These are phyloP conservation scores for Tagetes patula DNA, from an alignment of 129 eudicot genomes.

Conservation along the genomic window DNA sequence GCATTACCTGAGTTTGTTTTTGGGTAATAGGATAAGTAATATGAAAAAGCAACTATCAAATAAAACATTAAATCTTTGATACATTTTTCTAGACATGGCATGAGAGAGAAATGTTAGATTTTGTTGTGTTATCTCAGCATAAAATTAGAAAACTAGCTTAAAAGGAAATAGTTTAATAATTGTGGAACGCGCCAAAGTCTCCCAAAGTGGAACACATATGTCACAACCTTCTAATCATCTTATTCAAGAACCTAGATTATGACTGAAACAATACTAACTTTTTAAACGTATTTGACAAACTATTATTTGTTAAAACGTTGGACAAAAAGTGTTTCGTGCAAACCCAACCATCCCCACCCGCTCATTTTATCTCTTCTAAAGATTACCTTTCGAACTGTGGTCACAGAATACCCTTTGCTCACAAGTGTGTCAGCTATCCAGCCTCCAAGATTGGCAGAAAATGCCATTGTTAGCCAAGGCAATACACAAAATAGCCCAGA, in stretches of 20 bases:
- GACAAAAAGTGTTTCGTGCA: background rate
- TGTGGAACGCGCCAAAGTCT: background rate
- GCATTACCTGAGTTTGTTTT: constrained; percentile 67
- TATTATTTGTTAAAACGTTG: background rate
- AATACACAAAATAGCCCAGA: constrained; percentile 83
- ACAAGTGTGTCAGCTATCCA: constrained; percentile 97
- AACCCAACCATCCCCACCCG: background rate
- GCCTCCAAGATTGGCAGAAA: constrained; percentile 93
- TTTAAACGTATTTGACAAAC: background rate
- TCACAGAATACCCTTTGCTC: constrained; percentile 79
- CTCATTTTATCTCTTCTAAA: background rate
- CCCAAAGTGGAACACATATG: background rate
- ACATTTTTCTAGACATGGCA: background rate
- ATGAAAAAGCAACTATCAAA: background rate
- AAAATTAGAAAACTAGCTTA: background rate
- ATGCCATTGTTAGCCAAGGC: constrained; percentile 98
- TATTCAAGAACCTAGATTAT: background rate
- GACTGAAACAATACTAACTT: background rate
- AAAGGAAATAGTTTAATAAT: background rate
- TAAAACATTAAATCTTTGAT: background rate
- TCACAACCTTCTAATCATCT: background rate
- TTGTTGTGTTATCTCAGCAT: background rate
- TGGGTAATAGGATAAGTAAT: background rate
- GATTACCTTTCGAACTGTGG: constrained; percentile 82
- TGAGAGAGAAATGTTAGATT: background rate